Base-by-base conservation (phyloP, 805 yeast species). In the Ascoidea asiatica region DNA sequence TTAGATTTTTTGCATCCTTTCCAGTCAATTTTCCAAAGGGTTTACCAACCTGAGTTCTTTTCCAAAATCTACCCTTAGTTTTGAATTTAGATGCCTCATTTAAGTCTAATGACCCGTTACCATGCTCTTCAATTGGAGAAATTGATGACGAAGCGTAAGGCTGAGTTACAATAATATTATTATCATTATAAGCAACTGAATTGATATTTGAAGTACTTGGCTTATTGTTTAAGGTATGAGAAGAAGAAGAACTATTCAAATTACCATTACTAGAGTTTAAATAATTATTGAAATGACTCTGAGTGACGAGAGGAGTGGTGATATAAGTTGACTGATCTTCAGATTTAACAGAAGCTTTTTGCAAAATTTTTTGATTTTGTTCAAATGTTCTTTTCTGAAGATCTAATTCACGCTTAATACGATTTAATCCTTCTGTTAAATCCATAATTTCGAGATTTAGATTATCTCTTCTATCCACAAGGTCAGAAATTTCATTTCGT, bases 1-100 rank as follows among this genome's bases (percentile, higher is more conserved):
- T 29, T 29, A 29, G 15, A 29, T 29, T 29, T 29, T 29, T 29
- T 8, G 35, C 35, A 8, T 41, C 39, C 5, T 45, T 37, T 7
- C 42, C 37, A 3, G 42, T 33, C 29, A 40, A 41, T 29, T 47
- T 48, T 6, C 51, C 52, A 19, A 47, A 46, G 18, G 48, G 45
- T 21, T 42, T 44, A 17, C 43, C 48, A 41, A 29, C 35, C 15
- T 40, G 40, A 15, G 48, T 43, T 29, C 60, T 44, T 39, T 55
- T 56, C 67, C 67, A 63, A 46, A 63, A 63, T 39, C 61, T 51
- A 2, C 56, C 52, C 43, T 53, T 61, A 15, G 52, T 48, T 39
- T 53, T 55, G 18, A 56, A 57, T 42, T 53, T 52, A 5, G 42
- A 3, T 20, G 44, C 44, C 13, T 44, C 46, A 6, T 42, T 48